A percentile compares a stretch with the other conserved stretches of the same genome.
Evolutionary conservation across 768 basidiomycete species (phyloP).

Genomic region (Holtermannia corniformis): DNA sequence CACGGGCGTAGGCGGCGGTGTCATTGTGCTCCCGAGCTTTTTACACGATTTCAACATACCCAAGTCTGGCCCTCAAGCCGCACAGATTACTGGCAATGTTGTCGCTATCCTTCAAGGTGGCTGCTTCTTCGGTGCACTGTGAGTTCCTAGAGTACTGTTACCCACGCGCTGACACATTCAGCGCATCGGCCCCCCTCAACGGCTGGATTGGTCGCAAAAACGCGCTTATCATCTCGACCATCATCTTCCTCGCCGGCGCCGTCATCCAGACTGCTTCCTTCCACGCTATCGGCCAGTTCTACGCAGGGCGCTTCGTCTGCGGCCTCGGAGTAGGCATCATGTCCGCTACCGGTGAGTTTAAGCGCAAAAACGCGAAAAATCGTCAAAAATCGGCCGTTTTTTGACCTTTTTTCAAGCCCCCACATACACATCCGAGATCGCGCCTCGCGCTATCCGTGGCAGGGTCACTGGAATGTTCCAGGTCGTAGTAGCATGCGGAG

Average conservation of each 20-base stretch:
- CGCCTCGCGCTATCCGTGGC: conserved; percentile 76
- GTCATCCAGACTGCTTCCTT: conserved; percentile 16
- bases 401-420: conserved; percentile 77
- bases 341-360: conserved; percentile 45
- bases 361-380: no score
- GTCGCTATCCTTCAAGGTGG: conserved; percentile 67
- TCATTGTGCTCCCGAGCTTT: conserved; percentile 59
- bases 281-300: conserved; percentile 49
- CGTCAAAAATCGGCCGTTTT: conserved; percentile 3
- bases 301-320: conserved; percentile 67
- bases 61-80: conserved; percentile 42
- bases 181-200: conserved; percentile 13
- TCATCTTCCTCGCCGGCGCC: conserved; percentile 60
- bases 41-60: conserved; percentile 53
- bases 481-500: conserved; percentile 71
- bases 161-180: background rate
- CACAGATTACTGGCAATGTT: conserved; percentile 63
- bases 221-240: conserved; percentile 54
- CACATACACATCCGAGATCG: conserved; percentile 75
- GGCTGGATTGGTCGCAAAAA: conserved; percentile 53
- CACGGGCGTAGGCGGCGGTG: conserved; percentile 53
- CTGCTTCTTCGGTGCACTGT: conserved; percentile 73
- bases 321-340: conserved; percentile 76
- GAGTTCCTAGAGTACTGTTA: conserved; percentile 32
- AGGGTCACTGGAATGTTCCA: conserved; percentile 78